Evolutionary conservation across 805 yeast genomes (phyloP).

Genomic region (Ogataea methylovora): DNA sequence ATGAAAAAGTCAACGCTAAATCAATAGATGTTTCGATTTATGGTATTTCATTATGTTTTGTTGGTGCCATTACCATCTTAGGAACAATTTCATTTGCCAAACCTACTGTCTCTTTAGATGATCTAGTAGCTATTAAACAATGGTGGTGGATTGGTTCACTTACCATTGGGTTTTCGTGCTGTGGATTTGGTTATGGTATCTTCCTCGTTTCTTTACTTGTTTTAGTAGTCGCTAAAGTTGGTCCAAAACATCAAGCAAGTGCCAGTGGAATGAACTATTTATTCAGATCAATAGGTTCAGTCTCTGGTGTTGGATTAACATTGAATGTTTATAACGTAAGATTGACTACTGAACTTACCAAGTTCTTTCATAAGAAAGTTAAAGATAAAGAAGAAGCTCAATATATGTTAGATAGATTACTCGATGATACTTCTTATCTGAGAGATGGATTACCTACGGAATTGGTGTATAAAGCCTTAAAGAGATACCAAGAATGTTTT

Average conservation of each 20-base stretch:
- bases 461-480: conserved; percentile 20
- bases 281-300: conserved; percentile 42
- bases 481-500: conserved; percentile 20
- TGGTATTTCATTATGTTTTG: conserved; percentile 14
- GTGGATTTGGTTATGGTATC: conserved; percentile 34
- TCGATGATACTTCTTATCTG: conserved; percentile 18
- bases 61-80: conserved; percentile 9
- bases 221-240: conserved; percentile 36
- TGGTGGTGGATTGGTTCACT: conserved; percentile 25
- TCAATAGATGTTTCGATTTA: conserved; percentile 16
- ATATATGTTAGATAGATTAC: conserved; percentile 13
- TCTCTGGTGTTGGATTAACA: conserved; percentile 36
- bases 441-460: conserved; percentile 21
- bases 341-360: conserved; percentile 22
- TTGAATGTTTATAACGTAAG: conserved; percentile 29
- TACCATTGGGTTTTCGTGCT: conserved; percentile 20
- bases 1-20: conserved; percentile 10
- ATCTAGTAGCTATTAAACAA: conserved; percentile 6
- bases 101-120: conserved; percentile 13
- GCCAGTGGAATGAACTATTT: conserved; percentile 42
- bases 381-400: conserved; percentile 15
- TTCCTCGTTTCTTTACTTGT: conserved; percentile 31
- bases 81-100: conserved; percentile 7
- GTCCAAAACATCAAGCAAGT: conserved; percentile 37
- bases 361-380: conserved; percentile 19